Evolutionary conservation across 805 yeast species (phyloP).

Genomic region (Starmerella apis): DNA sequence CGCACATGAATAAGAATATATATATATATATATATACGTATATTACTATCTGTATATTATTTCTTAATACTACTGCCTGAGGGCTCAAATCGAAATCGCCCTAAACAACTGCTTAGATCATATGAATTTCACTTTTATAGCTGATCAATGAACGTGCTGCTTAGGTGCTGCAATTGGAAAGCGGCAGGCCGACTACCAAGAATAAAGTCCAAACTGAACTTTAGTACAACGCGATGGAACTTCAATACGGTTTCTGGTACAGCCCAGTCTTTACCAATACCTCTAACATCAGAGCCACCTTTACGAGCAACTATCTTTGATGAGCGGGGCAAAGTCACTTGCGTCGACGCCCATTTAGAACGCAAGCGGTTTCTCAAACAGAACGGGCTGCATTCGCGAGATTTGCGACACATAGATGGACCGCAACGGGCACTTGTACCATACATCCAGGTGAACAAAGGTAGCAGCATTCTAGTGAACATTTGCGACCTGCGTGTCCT

Average conservation of each 20-base stretch:
- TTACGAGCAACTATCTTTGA: conserved; percentile 51
- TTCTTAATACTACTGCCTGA: no score
- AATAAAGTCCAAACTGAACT: neutral
- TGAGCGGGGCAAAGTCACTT: conserved; percentile 43
- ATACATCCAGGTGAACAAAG: conserved; percentile 48
- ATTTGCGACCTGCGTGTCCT: conserved; percentile 55
- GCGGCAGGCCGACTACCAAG: neutral
- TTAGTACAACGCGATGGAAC: neutral
- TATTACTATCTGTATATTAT: no score
- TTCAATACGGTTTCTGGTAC: neutral
- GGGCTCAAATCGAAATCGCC: no score
- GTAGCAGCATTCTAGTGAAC: conserved; percentile 46
- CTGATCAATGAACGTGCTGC: neutral
- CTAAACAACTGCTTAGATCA: conserved; percentile 7
- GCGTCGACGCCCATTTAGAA: conserved; percentile 48
- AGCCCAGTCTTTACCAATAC: neutral
- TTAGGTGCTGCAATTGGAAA: neutral
- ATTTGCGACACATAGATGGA: conserved; percentile 65
- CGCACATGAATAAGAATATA: no score
- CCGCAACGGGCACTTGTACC: conserved; percentile 48
- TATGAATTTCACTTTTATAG: neutral
- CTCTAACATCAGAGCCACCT: conserved; percentile 18
- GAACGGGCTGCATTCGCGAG: conserved; percentile 73
- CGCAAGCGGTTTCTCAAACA: conserved; percentile 49
- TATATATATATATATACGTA: no score